Evolutionary conservation across 371 early-diverging fungal genomes (phyloP).

Genomic region (Dichotomocladium elegans): DNA sequence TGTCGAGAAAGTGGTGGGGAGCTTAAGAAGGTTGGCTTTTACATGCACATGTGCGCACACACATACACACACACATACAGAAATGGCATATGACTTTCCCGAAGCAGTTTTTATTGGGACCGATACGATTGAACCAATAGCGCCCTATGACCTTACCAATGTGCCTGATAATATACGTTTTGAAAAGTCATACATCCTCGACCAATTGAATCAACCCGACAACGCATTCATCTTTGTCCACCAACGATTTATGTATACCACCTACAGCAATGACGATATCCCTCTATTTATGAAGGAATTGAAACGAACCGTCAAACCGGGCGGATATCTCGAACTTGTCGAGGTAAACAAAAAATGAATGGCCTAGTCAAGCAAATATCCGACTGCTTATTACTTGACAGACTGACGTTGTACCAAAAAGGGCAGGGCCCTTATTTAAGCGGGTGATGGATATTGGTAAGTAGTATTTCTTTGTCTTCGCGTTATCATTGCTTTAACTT

Average conservation of each 20-base stretch:
- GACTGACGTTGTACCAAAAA: constrained; percentile 12
- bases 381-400: neutral
- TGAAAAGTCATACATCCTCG: constrained; percentile 14
- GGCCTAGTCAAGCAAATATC: neutral
- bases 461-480: constrained; percentile 3
- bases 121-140: constrained; percentile 17
- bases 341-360: constrained; percentile 13
- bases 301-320: constrained; percentile 26
- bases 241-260: constrained; percentile 26
- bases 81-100: constrained; percentile 33
- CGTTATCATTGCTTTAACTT: too few relatives aligned
- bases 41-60: too few relatives aligned
- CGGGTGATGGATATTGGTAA: constrained; percentile 2
- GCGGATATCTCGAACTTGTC: constrained; percentile 34
- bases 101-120: constrained; percentile 23
- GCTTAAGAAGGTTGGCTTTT: too few relatives aligned
- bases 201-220: constrained; percentile 13
- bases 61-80: constrained; percentile 3
- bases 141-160: constrained; percentile 5
- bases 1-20: neutral
- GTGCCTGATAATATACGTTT: constrained; percentile 23
- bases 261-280: constrained; percentile 20
- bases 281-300: constrained; percentile 18
- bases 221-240: constrained; percentile 31
- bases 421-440: constrained; percentile 15